Evolutionary conservation across 768 basidiomycete genomes (phyloP).

Genomic region (Panus rudis): DNA sequence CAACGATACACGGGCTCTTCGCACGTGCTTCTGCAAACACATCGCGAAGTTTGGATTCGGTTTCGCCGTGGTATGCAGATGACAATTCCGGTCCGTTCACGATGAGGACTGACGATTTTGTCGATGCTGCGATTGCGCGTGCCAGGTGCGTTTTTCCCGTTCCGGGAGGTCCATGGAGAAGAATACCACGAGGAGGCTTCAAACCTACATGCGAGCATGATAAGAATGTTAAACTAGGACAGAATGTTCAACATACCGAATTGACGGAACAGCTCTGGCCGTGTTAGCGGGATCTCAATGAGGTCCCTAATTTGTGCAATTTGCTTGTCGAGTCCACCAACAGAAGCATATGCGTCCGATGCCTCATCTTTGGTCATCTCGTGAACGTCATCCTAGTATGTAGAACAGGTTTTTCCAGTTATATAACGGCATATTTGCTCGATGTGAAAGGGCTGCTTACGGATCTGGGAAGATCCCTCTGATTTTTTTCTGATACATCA

Average conservation of each 20-base stretch:
- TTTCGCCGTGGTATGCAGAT: constrained; percentile 96
- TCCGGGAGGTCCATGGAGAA: constrained; percentile 93
- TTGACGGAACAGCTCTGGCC: constrained; percentile 73
- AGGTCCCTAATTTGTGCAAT: constrained; percentile 81
- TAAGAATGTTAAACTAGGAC: background rate
- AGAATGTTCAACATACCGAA: constrained; percentile 44
- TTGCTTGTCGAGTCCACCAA: constrained; percentile 86
- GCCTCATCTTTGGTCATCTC: constrained; percentile 34
- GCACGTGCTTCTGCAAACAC: constrained; percentile 81
- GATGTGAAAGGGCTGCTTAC: too few species aligned
- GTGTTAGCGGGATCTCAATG: constrained; percentile 77
- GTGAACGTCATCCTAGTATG: constrained; percentile 39
- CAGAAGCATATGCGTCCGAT: constrained; percentile 63
- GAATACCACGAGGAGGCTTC: constrained; percentile 93
- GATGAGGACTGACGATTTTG: constrained; percentile 79
- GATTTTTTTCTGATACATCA: too few species aligned
- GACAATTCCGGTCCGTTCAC: constrained; percentile 95
- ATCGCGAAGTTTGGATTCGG: constrained; percentile 82
- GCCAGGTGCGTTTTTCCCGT: constrained; percentile 98
- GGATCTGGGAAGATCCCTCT: too few species aligned
- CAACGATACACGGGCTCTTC: constrained; percentile 85
- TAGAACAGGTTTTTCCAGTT: constrained; percentile 3
- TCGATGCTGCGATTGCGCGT: constrained; percentile 85
- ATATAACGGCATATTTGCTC: too few species aligned
- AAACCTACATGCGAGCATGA: constrained; percentile 45